Evolutionary conservation across 2,329 filamentous ascomycete species (phyloP), one percentile per base, ranked within the genome.

Genomic region (Ophiocordyceps sinensis): DNA sequence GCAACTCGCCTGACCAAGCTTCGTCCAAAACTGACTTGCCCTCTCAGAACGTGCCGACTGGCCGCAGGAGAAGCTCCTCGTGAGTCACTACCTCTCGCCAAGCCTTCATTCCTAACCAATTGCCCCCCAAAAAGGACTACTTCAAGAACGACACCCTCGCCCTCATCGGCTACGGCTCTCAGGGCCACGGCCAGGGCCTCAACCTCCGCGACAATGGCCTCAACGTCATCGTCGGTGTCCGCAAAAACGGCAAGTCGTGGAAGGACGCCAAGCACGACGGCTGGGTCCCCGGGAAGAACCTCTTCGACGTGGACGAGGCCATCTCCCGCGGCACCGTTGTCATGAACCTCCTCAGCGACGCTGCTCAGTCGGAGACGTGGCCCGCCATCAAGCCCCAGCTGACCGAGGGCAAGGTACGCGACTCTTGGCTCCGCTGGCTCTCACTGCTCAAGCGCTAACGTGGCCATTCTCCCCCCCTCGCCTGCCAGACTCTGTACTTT

Each of bases 61-160:
- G 91, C 91, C 91, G 53, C 79, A 83, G 66, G 89, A 95, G 76
- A 96, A 94, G 82, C 86, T 98, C 63, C 73, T 91, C 64, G 85
- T 91, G 70, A 72, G 80, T 77, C 58, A 63, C 31, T 37, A 19
- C 21, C 30, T 38, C 21, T n/a, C 28, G n/a, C n/a, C 30, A 15
- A 32, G 7, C 5, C 12, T 10, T 13, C 30, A 15, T 30, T 17
- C 35, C 45, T 50, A 36, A 44, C 41, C 26, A 39, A 26, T 26
- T 26, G 2, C 19, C 19, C 23, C 39, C 39, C 53, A 94, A 19
- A 19, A 19, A 19, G 85, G 86, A 96, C 51, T 98, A 89, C 82
- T 98, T 98, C 85, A 96, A 96, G 79, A 79, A 98, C 71, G 91
- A 98, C 70, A 96, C 89, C 54, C 85, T 98, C 57, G 91, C 91